phyloP scores from a whole-genome alignment of 768 basidiomycete genomes.

The Pleurotus sapidus region DNA sequence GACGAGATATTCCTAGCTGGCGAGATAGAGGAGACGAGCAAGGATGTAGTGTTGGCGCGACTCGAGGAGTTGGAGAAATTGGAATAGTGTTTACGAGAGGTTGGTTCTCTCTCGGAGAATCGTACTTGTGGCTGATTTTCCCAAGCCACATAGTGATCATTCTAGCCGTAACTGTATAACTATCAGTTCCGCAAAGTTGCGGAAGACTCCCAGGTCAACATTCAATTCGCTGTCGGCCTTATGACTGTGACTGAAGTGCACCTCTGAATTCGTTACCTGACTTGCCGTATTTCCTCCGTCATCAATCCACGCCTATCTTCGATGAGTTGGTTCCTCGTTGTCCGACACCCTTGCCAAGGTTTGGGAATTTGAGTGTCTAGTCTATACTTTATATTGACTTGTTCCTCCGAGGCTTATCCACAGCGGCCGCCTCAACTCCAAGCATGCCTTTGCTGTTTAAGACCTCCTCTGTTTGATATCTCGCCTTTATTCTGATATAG shows the following conservation, averaged over 20 bases:
- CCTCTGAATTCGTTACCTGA: not conserved
- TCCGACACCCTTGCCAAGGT: not conserved
- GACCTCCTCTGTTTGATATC: not conserved
- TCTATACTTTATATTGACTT: not conserved
- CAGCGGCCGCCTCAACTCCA: not conserved
- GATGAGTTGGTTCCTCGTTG: conserved; percentile 3
- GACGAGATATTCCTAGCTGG: conserved; percentile 99
- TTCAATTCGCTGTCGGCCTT: not conserved
- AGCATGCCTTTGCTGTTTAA: not conserved
- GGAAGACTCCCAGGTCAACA: too few relatives aligned
- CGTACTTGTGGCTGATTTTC: not conserved
- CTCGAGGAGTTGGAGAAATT: conserved; percentile 92
- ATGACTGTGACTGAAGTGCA: not conserved
- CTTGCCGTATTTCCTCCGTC: conserved; percentile 6
- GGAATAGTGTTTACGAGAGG: conserved; percentile 45
- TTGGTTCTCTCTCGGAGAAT: not conserved
- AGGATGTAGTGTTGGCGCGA: conserved; percentile 89
- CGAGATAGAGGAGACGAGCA: conserved; percentile 97
- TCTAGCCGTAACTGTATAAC: not conserved
- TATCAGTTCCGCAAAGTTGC: not conserved
- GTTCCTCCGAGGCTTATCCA: conserved; percentile 7
- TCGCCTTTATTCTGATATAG: not conserved
- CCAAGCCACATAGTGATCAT: not conserved
- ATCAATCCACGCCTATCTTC: not conserved
- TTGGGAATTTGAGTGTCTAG: not conserved